Evolutionary conservation across 2,329 filamentous ascomycete genomes (phyloP).

Genomic region (Penicillium sp.): DNA sequence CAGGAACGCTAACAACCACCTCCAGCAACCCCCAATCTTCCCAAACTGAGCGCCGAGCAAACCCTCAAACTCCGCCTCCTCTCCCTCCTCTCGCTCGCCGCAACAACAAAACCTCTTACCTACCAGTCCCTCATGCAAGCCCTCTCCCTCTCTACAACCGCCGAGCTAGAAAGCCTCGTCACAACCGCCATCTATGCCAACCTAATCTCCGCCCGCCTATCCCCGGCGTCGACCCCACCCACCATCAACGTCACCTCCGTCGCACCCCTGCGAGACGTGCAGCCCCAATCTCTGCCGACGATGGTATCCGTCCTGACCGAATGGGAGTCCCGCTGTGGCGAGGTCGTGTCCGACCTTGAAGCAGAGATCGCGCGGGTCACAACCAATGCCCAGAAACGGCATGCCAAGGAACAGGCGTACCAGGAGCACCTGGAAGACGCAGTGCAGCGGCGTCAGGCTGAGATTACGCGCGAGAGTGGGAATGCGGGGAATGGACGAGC

Average conservation of each 20-base stretch:
- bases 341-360: slow-evolving; percentile 74
- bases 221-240: slow-evolving; percentile 77
- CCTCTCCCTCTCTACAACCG: slow-evolving; percentile 66
- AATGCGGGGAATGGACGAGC: slow-evolving; percentile 8
- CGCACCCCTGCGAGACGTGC: slow-evolving; percentile 81
- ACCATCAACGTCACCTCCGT: slow-evolving; percentile 77
- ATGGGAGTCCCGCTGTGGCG: slow-evolving; percentile 78
- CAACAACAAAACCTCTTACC: slow-evolving; percentile 66
- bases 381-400: slow-evolving; percentile 56
- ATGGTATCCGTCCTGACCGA: slow-evolving; percentile 69
- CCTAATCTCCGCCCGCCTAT: slow-evolving; percentile 78
- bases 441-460: slow-evolving; percentile 42
- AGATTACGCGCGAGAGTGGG: slow-evolving; percentile 5
- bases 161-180: slow-evolving; percentile 81
- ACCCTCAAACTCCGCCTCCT: slow-evolving; percentile 85
- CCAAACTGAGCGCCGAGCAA: slow-evolving; percentile 71
- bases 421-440: slow-evolving; percentile 53
- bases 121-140: slow-evolving; percentile 69
- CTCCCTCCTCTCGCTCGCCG: slow-evolving; percentile 78
- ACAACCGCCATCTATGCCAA: slow-evolving; percentile 86
- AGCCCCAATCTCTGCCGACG: slow-evolving; percentile 67
- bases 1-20: not conserved
- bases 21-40: slow-evolving; percentile 60
- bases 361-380: slow-evolving; percentile 70
- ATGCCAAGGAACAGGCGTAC: slow-evolving; percentile 53